Percentiles rank a stretch among this genome's conserved stretches.
These are phyloP conservation scores for Neurospora tetraspora DNA, from an alignment of 495 filamentous ascomycete species.

Conservation along the genomic window DNA sequence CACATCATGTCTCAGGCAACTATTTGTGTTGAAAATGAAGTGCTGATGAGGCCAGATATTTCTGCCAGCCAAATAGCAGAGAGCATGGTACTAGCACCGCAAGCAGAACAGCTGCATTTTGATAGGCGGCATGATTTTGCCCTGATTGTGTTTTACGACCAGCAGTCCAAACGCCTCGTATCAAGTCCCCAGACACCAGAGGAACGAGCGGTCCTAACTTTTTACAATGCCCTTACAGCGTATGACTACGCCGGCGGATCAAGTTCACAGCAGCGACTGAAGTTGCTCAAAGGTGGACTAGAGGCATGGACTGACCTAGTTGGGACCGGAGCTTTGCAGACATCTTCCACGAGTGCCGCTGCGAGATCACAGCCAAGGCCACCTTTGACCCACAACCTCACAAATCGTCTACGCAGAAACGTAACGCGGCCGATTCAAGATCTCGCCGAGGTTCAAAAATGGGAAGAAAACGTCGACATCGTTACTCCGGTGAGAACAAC, in stretches of 20 bases:
- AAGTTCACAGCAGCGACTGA: conserved; percentile 49
- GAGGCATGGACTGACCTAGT: conserved; percentile 76
- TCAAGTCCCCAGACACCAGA: conserved; percentile 32
- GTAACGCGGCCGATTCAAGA: conserved; percentile 20
- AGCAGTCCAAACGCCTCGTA: conserved; percentile 42
- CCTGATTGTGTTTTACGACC: conserved; percentile 84
- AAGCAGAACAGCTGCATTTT: conserved; percentile 62
- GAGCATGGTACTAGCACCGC: conserved; percentile 68
- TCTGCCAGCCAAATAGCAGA: conserved; percentile 81
- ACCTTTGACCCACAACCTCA: conserved; percentile 9
- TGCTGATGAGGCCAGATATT: conserved; percentile 56
- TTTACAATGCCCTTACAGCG: conserved; percentile 71
- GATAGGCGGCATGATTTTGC: conserved; percentile 71
- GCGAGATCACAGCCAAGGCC: conserved; percentile 3
- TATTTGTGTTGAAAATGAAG: conserved; percentile 86
- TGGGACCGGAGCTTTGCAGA: conserved; percentile 55
- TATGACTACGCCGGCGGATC: conserved; percentile 60
- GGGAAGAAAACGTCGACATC: conserved; percentile 31
- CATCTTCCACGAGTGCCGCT: conserved; percentile 12
- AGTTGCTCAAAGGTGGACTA: conserved; percentile 71
- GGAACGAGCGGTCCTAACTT: conserved; percentile 51
- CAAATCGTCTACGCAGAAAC: conserved; percentile 14
- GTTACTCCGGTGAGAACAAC: conserved; percentile 38
- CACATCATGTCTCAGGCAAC: conserved; percentile 75
- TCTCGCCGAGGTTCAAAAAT: conserved; percentile 29